Evolutionary conservation across 2,329 filamentous ascomycete species (phyloP).

Genomic region (Volutella citrinella): DNA sequence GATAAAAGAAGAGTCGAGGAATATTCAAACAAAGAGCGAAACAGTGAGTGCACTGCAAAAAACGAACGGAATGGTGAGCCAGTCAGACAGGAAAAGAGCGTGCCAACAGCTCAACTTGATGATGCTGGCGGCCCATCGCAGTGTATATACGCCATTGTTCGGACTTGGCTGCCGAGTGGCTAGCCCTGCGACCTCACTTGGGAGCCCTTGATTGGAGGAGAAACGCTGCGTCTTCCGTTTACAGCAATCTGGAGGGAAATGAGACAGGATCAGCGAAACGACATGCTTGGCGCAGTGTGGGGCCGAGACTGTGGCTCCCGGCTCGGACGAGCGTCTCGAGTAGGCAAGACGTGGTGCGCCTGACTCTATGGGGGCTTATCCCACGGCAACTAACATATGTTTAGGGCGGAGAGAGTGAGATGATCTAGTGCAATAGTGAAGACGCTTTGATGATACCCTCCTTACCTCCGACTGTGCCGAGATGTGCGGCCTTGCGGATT

Average conservation of each 20-base stretch:
- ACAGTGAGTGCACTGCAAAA: constrained; percentile 4
- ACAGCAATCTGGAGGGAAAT: constrained; percentile 15
- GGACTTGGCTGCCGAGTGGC: no score
- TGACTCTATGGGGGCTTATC: no score
- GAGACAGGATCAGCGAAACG: constrained; percentile 14
- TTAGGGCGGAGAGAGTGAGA: no score
- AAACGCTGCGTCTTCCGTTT: constrained; percentile 13
- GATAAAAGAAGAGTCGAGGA: not conserved
- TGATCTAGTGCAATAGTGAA: no score
- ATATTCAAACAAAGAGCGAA: not conserved
- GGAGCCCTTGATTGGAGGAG: constrained; percentile 28
- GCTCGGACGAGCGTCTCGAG: not conserved
- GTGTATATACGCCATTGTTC: constrained; percentile 12
- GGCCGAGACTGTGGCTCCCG: not conserved
- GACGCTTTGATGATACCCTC: no score
- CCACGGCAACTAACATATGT: no score
- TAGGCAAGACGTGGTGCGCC: no score
- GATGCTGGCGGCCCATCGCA: constrained; percentile 1
- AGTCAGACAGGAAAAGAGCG: constrained; percentile 1
- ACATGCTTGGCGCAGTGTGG: constrained; percentile 1
- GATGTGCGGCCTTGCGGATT: no score
- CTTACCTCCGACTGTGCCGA: no score
- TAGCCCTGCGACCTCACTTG: constrained; percentile 7
- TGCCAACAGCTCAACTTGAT: constrained; percentile 1
- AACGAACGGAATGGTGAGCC: constrained; percentile 4